Percentiles rank a stretch among this genome's conserved stretches.
Conservation (phyloP, 768 basidiomycete species). For the Amanita pallidorosea region DNA sequence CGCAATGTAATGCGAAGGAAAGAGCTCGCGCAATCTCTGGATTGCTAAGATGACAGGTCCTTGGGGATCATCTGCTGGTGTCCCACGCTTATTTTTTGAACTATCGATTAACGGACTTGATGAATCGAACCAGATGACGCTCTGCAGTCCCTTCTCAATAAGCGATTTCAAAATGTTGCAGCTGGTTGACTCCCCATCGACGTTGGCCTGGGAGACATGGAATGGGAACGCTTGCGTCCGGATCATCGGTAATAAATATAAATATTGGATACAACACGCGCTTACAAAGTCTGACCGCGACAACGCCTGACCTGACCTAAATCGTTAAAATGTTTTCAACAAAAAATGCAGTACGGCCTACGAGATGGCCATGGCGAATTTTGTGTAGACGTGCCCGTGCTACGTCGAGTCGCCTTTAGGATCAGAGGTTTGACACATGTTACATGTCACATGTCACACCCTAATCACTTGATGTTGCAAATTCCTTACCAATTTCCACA, state of each 20-base stretch:
- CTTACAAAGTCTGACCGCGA: conserved; percentile 63
- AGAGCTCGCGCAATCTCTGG: conserved; percentile 61
- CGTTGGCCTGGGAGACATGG: conserved; percentile 74
- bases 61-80: conserved; percentile 78
- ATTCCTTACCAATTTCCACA: conserved; percentile 35
- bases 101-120: no score
- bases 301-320: conserved; percentile 54
- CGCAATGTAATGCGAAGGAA: conserved; percentile 81
- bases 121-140: conserved; percentile 65
- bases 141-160: conserved; percentile 80
- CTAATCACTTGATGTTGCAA: no score
- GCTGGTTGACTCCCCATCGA: conserved; percentile 90
- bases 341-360: conserved; percentile 15
- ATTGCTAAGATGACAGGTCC: conserved; percentile 97
- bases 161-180: conserved; percentile 84
- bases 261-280: conserved; percentile 98
- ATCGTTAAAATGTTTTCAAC: conserved; percentile 4
- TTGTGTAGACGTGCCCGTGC: no score
- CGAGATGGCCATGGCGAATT: conserved; percentile 21
- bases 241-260: conserved; percentile 92
- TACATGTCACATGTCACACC: no score
- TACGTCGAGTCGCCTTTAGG: no score
- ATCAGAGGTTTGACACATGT: no score
- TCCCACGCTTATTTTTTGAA: conserved; percentile 77
- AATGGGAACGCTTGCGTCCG: conserved; percentile 73